Base-by-base conservation (phyloP, 345 rosid species). In the Clausena lansium region DNA sequence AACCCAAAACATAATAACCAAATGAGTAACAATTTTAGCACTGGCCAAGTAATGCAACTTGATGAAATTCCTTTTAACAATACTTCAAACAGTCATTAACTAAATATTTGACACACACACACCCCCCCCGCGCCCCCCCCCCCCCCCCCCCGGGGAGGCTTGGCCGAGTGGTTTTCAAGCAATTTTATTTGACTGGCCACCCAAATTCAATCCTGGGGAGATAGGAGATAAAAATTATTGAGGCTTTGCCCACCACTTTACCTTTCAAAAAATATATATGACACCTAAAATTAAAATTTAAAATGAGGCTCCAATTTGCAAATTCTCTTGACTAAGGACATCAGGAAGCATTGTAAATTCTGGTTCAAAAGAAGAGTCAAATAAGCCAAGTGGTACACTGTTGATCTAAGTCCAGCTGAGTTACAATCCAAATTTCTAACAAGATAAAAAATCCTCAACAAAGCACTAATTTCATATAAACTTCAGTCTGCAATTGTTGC, bases 1-100 rank as follows among this genome's bases (percentile, higher is more conserved):
- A 80, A 65, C 70, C 65, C 45, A 65, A 68, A 76, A 76, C 68
- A 32, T 64, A 5, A 33, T 41, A 67, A 38, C 55, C 63, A 64
- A 65, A 54, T 22, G 55, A 28, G 22, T 36, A 17, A 70, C 13
- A 39, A 36, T 6, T 52, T 71, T 55, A 52, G 67, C 39, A 52
- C 33, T 28, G 9, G 17, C n/a, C n/a, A 4, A 70, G 11, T 9
- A 61, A 76, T 71, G 55, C 62, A 55, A 36, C 72, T 27, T 54
- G 35, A 67, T 38, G 58, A 65, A 45, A 67, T 55, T 69, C 58
- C 68, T 50, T 13, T 27, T 36, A 24, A 39, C 20, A 19, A 57
- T 33, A 24, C 58, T 68, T 64, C 67, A 64, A 32, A 25, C 22
- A 45, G 67, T 58, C 62, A 73, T 65, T 57, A 25, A 39, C 25